Base-by-base conservation (phyloP, 345 rosid species). In the Dimocarpus longan region DNA sequence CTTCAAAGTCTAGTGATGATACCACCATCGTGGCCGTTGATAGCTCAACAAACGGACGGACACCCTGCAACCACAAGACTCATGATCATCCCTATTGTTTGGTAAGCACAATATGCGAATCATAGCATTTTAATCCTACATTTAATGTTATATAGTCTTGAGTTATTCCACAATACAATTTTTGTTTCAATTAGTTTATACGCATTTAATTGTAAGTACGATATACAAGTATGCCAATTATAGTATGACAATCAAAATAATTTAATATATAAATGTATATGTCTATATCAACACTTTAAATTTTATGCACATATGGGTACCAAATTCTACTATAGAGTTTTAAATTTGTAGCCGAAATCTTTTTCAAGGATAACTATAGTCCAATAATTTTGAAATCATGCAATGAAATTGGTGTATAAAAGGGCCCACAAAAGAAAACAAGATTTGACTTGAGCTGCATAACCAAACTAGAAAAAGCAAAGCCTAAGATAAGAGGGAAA, bases 21-120 rank as follows among this genome's bases (percentile, higher is more conserved):
- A 96, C 88, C 74, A 93, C 82, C 79, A 63, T 83, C 19, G 93
- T 91, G 26, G 80, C 90, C 68, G 93, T 78, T 22, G 98, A 94
- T 32, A 90, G 88, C 84, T 96, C 98, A 64, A 94, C 90, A 77
- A 96, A 96, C 3, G 95, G 93, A 54, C 97, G 95, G 18, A 91
- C 97, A 43, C 99, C 98, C 99, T 96, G 76, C 81, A 77, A 67
- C 40, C n/a, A 56, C 16, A 50, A 63, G 0, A 6, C 13, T 3
- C 13, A 22, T 12, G 28, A 11, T 21, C 56, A 44, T 5, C 15
- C 56, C 56, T 50, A 50, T 32, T 26, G 28, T 26, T 26, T 26
- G 1, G 1, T 26, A 26, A 26, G 28, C 28, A 32, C 37, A 32
- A 32, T 32, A 32, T 32, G 37, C 37, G 37, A 32, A 32, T 32